A percentile compares a stretch with the other conserved stretches of the same genome.
phyloP scores from a whole-genome alignment of 2,329 filamentous ascomycete genomes.

The Cordyceps tenuipes region DNA sequence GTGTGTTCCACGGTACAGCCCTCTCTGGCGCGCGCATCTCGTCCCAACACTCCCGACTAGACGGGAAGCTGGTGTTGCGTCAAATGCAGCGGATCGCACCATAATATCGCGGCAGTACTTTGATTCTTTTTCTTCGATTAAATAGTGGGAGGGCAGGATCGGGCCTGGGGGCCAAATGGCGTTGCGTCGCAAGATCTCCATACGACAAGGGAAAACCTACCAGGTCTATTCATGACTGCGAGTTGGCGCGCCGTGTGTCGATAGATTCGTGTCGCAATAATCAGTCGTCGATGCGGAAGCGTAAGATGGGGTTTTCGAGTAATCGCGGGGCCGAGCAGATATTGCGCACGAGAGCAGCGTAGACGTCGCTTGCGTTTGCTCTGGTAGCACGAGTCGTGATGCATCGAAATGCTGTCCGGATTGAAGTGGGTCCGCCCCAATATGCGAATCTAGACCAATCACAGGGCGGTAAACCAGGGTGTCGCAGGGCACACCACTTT shows the following conservation, averaged over 20 bases:
- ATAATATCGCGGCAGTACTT: not conserved
- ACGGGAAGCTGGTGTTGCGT: not conserved
- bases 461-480: constrained; percentile 3
- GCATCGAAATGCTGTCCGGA: constrained; percentile 13
- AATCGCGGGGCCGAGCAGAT: not conserved
- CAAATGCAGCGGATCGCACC: not conserved
- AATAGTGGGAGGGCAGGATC: not conserved
- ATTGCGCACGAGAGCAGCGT: not conserved
- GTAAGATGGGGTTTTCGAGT: not conserved
- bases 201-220: constrained; percentile 33
- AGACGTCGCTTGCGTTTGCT: constrained; percentile 6
- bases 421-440: constrained; percentile 33
- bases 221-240: constrained; percentile 48
- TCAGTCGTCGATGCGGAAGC: not conserved
- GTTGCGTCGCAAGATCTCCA: not conserved
- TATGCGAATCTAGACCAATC: constrained; percentile 10
- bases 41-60: not conserved
- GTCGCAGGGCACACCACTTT: not conserved
- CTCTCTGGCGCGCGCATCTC: not conserved
- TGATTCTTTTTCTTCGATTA: not conserved
- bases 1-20: not conserved
- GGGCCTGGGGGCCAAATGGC: not conserved
- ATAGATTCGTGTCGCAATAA: not conserved
- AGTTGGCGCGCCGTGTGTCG: not conserved
- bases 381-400: constrained; percentile 3